phyloP scores from a whole-genome alignment of 805 yeast genomes.

The Kuraishia borneana region DNA sequence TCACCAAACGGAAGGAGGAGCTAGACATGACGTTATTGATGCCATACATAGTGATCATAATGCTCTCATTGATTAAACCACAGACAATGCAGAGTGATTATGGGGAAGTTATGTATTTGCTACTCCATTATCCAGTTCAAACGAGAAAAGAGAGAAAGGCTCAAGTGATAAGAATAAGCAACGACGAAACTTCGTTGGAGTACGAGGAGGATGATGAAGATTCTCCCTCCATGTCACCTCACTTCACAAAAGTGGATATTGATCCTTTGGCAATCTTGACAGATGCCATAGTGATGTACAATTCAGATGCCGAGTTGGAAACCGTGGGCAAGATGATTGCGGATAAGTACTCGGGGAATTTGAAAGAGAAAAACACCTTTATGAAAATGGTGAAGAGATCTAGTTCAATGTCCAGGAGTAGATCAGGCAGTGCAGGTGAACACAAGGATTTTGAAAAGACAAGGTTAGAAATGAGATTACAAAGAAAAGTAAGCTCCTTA shows the following conservation, averaged over 20 bases:
- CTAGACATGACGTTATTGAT: slow-evolving; percentile 21
- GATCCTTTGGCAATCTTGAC: slow-evolving; percentile 1
- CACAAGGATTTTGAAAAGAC: background rate
- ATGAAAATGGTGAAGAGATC: background rate
- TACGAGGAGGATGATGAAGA: slow-evolving; percentile 1
- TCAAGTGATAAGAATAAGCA: background rate
- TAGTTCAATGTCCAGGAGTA: background rate
- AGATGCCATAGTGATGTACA: slow-evolving; percentile 3
- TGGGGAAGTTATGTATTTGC: slow-evolving; percentile 35
- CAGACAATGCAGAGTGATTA: slow-evolving; percentile 37
- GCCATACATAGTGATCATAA: slow-evolving; percentile 27
- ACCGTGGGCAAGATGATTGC: slow-evolving; percentile 3
- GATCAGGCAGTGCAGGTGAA: background rate
- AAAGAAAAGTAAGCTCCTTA: background rate
- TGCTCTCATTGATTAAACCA: slow-evolving; percentile 30
- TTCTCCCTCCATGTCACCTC: background rate
- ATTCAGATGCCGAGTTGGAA: slow-evolving; percentile 2
- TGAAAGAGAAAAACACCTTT: background rate
- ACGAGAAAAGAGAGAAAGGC: background rate
- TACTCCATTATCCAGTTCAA: slow-evolving; percentile 36
- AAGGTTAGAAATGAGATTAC: slow-evolving; percentile 1
- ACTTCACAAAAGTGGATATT: background rate
- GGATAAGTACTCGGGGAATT: slow-evolving; percentile 1
- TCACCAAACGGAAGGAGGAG: slow-evolving; percentile 6
- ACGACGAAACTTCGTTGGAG: background rate